Evolutionary conservation across 768 basidiomycete species (phyloP).

Genomic region (Harrya chromipes): DNA sequence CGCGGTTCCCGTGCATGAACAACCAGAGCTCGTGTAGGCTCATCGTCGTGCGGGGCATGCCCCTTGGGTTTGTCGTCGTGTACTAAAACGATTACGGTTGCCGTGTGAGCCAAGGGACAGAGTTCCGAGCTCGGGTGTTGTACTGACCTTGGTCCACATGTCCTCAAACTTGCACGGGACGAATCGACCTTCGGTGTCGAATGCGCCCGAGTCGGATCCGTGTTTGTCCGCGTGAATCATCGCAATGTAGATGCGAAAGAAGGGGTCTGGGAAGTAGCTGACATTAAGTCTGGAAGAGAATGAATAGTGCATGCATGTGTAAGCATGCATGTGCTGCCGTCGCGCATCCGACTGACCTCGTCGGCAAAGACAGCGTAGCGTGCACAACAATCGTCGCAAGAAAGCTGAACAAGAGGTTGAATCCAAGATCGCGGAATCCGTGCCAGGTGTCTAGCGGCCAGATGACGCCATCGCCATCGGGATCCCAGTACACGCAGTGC

Average conservation of each 20-base stretch:
- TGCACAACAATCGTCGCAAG: conserved; percentile 36
- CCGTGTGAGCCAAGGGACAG: too few relatives aligned
- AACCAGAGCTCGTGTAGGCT: conserved; percentile 32
- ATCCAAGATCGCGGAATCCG: conserved; percentile 41
- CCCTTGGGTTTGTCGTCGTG: conserved; percentile 3
- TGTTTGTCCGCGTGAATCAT: conserved; percentile 40
- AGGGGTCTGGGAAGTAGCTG: conserved; percentile 38
- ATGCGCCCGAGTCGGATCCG: conserved; percentile 42
- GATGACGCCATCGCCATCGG: conserved; percentile 40
- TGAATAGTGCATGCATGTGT: too few relatives aligned
- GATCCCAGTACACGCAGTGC: conserved; percentile 41
- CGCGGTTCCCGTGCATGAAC: conserved; percentile 29
- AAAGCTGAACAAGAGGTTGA: conserved; percentile 36
- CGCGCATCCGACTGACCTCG: conserved; percentile 17
- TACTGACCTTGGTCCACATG: conserved; percentile 39
- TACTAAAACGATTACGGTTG: conserved; percentile 10
- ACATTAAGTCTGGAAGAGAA: conserved; percentile 13
- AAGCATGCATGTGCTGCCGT: not conserved
- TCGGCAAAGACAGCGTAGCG: conserved; percentile 34
- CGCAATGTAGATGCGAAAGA: conserved; percentile 37
- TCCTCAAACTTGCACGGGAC: conserved; percentile 41
- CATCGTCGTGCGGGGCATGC: conserved; percentile 19
- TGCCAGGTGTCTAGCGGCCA: conserved; percentile 43
- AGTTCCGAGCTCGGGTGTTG: too few relatives aligned
- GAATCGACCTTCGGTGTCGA: conserved; percentile 42